A percentile compares a stretch with the other conserved stretches of the same genome.
These are phyloP conservation scores for Gynostemma pentaphyllum DNA, from an alignment of 306 rosid genomes.

Conservation along the genomic window DNA sequence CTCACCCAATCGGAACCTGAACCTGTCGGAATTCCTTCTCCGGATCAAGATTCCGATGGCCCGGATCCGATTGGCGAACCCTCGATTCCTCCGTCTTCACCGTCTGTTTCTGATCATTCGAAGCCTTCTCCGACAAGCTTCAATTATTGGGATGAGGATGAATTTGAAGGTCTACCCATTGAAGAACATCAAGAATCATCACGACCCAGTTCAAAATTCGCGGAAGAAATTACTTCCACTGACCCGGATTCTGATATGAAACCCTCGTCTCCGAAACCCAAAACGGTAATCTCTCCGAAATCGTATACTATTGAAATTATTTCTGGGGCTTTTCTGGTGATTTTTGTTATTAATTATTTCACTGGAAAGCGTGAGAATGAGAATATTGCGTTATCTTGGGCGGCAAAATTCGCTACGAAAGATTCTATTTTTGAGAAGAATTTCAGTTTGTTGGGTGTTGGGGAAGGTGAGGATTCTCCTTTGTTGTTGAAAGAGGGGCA, in stretches of 20 bases:
- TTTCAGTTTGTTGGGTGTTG: constrained; percentile 73
- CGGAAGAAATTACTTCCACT: constrained; percentile 20
- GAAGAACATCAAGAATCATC: constrained; percentile 12
- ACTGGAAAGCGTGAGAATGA: constrained; percentile 84
- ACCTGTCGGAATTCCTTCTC: constrained; percentile 12
- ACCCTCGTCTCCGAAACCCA: constrained; percentile 9
- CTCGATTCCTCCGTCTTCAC: constrained; percentile 8
- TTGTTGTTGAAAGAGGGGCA: constrained; percentile 77
- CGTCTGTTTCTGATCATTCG: constrained; percentile 34
- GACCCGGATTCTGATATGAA: constrained; percentile 18
- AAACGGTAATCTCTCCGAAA: background rate
- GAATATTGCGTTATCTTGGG: constrained; percentile 81
- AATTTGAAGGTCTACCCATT: constrained; percentile 77
- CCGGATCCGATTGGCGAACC: constrained; percentile 9
- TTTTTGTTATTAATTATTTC: constrained; percentile 64
- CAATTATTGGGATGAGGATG: constrained; percentile 91
- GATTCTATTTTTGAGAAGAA: constrained; percentile 73
- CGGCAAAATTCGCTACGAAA: constrained; percentile 53
- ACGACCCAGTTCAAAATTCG: constrained; percentile 6
- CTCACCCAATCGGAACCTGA: constrained; percentile 32
- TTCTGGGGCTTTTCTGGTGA: constrained; percentile 49
- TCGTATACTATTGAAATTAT: constrained; percentile 54
- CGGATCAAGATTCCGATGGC: constrained; percentile 14
- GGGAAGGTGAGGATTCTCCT: constrained; percentile 82
- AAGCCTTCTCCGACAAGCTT: constrained; percentile 42